Base-by-base conservation (phyloP, 176 grass and related monocot genomes). In the Avena eriantha region DNA sequence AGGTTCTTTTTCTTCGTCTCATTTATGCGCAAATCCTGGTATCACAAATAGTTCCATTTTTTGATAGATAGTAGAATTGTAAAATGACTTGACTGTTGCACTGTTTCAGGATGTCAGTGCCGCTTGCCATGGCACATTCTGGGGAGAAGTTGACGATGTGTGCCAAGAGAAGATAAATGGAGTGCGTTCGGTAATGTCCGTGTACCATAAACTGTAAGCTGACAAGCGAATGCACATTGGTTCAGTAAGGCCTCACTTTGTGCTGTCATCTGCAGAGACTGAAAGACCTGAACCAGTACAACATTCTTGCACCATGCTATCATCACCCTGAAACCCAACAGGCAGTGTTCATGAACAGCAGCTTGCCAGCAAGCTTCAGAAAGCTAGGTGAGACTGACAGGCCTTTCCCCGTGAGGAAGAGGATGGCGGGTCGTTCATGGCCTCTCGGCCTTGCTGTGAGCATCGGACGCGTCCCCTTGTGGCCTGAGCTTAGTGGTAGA, bases 361-460 rank as follows among this genome's bases (percentile, higher is more conserved):
- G 83, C 78, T 92, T 98, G 79, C 93, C 96, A 1, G 31, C 39
- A 57, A 95, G 92, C 82, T 98, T 98, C 80, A 92, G 92, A 91
- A 92, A 79, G 83, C 84, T 98, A 76, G 93, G 93, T 82, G 93
- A 95, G 64, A 98, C 88, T 2, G 82, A 98, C 34, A 85, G 88
- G 72, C 26, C 92, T 39, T 84, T 94, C 21, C 90, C 89, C 0
- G 90, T 98, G 68, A 89, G 96, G 79, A 98, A 98, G 90, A 88
- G 93, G 88, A 98, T 98, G 92, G 88, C 90, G 24, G 96, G 96
- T 12, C 92, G 92, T 23, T 86, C 93, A 76, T 98, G 96, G 93
- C 96, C 93, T 83, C 84, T 94, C 5, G 88, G 92, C 76, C 51
- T 86, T 56, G 63, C 90, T 46, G 82, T 96, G 14, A 87, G 51